Evolutionary conservation across 768 basidiomycete genomes (phyloP).

Genomic region (Auricularia sp.): DNA sequence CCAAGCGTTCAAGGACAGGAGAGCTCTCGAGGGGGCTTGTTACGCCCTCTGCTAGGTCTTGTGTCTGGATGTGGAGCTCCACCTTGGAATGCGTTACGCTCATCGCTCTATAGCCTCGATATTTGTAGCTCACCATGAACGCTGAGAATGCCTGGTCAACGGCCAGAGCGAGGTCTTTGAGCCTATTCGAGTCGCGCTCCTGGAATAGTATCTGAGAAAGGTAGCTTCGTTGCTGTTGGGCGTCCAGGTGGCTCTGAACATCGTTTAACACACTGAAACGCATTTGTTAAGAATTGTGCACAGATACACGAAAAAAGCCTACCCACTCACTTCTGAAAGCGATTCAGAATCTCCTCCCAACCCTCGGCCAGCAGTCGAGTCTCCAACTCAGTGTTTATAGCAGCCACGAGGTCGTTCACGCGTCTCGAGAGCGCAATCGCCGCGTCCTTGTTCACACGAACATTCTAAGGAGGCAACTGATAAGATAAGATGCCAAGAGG

Average conservation of each 20-base stretch:
- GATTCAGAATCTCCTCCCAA: neutral
- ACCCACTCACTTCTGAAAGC: neutral
- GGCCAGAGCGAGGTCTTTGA: neutral
- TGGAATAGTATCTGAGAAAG: neutral
- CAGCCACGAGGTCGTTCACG: neutral
- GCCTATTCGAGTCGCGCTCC: neutral
- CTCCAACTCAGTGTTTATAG: neutral
- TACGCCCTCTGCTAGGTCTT: neutral
- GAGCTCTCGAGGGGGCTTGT: neutral
- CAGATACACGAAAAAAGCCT: neutral
- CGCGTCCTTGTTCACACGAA: neutral
- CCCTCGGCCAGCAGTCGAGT: neutral
- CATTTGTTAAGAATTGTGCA: neutral
- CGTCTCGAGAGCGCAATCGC: neutral
- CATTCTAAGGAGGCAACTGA: neutral
- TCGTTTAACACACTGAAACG: neutral
- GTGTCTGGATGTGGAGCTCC: neutral
- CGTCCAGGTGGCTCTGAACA: neutral
- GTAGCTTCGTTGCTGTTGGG: neutral
- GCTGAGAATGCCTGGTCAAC: neutral
- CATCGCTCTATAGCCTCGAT: neutral
- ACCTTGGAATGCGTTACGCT: neutral
- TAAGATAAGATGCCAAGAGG: too few relatives aligned
- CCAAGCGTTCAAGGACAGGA: neutral
- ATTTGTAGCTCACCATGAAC: neutral